Evolutionary conservation across 2,329 filamentous ascomycete genomes (phyloP), one percentile per base, ranked within the genome.

Genomic region (Beauveria brongniartii): DNA sequence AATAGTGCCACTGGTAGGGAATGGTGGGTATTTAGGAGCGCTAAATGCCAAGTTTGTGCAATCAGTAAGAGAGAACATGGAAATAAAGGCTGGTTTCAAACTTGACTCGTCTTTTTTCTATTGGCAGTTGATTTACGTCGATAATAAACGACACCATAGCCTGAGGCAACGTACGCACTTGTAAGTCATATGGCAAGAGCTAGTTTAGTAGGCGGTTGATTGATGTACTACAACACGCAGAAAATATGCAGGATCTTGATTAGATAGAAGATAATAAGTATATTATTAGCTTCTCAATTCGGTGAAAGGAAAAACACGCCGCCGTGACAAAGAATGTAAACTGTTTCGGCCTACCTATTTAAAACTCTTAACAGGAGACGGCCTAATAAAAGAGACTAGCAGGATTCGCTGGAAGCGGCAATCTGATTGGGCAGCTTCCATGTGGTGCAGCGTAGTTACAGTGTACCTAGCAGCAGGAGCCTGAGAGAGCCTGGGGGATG

Each of bases 291-390:
- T 26, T 3, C 30, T 34, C 10, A 34, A 34, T 34, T 34, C 10
- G 10, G 30, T 34, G 10, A 34, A 12, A 12, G 5, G 5, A 34
- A 34, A 28, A 48, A 50, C 28, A 37, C 22, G 46, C 30, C 18
- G 24, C 22, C 18, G 22, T 43, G 24, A 58, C 55, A 58, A 58
- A 58, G 47, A 37, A n/a, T 10, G 44, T 34, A 44, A 55, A 46
- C 51, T 41, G n/a, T 16, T 37, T 20, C 50, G n/a, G n/a, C 1
- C 34, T 22, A 24, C 30, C 30, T 34, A 34, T 12, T 34, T 34
- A 55, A 55, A 55, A 55, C 34, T 55, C 53, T 46, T 30, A 43
- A 46, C 41, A 55, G 56, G 47, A 59, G 56, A 4, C 46, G 37
- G 18, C 46, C 47, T 14, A 37, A 52, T 14, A 37, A 52, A 52